phyloP scores from a whole-genome alignment of 331 rosid species.

The Rhamnella rubrinervis region DNA sequence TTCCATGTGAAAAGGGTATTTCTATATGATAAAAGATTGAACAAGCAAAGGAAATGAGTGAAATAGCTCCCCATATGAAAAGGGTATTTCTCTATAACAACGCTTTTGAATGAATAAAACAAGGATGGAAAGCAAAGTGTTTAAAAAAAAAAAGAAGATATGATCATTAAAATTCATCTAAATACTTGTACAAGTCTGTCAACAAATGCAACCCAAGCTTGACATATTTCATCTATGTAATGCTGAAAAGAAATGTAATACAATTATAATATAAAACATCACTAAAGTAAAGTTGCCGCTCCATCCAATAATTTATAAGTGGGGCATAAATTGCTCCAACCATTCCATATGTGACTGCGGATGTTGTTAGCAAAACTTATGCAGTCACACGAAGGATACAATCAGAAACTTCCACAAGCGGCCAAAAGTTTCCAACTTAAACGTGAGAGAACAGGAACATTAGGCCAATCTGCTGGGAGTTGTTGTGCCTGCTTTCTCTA shows the following conservation, averaged over 20 bases:
- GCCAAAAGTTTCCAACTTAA: conserved; percentile 15
- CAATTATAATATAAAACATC: neutral
- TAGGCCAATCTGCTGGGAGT: conserved; percentile 31
- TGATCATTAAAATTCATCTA: neutral
- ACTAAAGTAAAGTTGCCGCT: neutral
- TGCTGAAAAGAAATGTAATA: neutral
- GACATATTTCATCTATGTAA: neutral
- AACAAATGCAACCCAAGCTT: conserved; percentile 4
- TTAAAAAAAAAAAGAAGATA: neutral
- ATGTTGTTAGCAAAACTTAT: conserved; percentile 9
- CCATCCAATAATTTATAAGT: neutral
- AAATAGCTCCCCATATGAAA: neutral
- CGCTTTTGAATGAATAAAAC: too few species aligned
- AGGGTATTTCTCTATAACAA: neutral
- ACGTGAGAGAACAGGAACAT: conserved; percentile 8
- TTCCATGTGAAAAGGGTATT: too few species aligned
- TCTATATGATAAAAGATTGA: too few species aligned
- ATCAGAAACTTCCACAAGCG: conserved; percentile 17
- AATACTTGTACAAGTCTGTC: neutral
- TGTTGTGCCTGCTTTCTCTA: conserved; percentile 49
- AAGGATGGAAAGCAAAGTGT: neutral
- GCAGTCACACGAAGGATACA: neutral
- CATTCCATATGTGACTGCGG: neutral
- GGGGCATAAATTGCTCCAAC: conserved; percentile 21
- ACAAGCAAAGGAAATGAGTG: too few species aligned